These are phyloP conservation scores for Vanrija pseudolonga DNA, from an alignment of 1,284 basidiomycete genomes.

Conservation along the genomic window DNA sequence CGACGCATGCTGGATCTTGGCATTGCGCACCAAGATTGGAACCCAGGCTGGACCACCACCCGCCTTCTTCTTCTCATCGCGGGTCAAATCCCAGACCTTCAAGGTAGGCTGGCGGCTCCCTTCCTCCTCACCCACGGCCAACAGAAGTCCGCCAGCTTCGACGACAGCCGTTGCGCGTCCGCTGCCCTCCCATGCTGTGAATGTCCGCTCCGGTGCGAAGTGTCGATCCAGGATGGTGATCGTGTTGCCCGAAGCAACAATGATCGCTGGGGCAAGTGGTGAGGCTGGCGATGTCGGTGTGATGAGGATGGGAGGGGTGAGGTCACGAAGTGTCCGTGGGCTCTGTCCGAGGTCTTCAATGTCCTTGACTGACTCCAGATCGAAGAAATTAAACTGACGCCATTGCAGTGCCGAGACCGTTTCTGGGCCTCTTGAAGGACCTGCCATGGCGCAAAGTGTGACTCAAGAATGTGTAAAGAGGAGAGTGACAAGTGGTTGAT, in stretches of 20 bases:
- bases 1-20: constrained; percentile 65
- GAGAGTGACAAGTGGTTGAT: neutral
- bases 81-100: constrained; percentile 83
- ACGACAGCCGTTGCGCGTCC: constrained; percentile 52
- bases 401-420: constrained; percentile 51
- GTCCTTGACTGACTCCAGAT: constrained; percentile 66
- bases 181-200: constrained; percentile 68
- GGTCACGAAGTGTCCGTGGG: constrained; percentile 65
- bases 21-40: constrained; percentile 69
- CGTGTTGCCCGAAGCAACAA: constrained; percentile 32
- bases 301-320: constrained; percentile 31
- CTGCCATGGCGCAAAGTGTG: constrained; percentile 5
- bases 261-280: constrained; percentile 33
- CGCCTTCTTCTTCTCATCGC: constrained; percentile 67
- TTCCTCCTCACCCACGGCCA: constrained; percentile 84
- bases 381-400: constrained; percentile 65
- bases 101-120: constrained; percentile 67
- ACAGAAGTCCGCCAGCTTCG: constrained; percentile 69
- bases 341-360: constrained; percentile 67
- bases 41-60: constrained; percentile 60
- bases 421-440: constrained; percentile 11
- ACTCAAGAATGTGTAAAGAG: neutral
- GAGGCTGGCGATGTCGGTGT: constrained; percentile 35
- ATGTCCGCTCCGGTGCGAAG: constrained; percentile 67
- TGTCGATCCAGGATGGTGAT: constrained; percentile 59